phyloP scores from a whole-genome alignment of 2,329 filamentous ascomycete genomes.

The Penicillium sp. region DNA sequence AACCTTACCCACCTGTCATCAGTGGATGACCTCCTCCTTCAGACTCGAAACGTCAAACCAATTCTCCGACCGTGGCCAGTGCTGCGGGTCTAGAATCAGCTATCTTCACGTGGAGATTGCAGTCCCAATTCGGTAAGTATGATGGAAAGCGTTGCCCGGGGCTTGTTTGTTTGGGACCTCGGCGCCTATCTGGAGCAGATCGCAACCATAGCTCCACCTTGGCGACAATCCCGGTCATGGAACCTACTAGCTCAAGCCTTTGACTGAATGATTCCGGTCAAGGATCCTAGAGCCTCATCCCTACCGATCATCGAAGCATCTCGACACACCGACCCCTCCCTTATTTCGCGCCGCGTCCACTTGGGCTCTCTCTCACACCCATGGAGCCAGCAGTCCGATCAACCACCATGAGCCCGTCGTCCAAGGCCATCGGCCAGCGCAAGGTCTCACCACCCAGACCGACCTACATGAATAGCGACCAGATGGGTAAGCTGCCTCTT shows the following conservation, averaged over 20 bases:
- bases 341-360: neutral
- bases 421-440: slow-evolving; percentile 32
- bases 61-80: too few species aligned
- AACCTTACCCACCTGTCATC: too few species aligned
- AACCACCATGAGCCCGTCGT: slow-evolving; percentile 37
- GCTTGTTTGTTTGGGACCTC: slow-evolving; percentile 22
- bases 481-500: slow-evolving; percentile 37
- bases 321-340: neutral
- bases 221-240: neutral
- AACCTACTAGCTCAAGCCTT: too few species aligned
- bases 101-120: slow-evolving; percentile 9
- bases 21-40: too few species aligned
- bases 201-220: slow-evolving; percentile 3
- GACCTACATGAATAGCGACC: slow-evolving; percentile 42
- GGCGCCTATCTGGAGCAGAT: slow-evolving; percentile 9
- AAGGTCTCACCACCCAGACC: slow-evolving; percentile 44
- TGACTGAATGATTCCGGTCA: too few species aligned
- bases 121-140: slow-evolving; percentile 7
- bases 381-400: neutral
- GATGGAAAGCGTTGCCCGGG: slow-evolving; percentile 18
- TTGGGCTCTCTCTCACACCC: slow-evolving; percentile 12
- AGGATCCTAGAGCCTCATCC: slow-evolving; percentile 2
- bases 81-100: too few species aligned
- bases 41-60: too few species aligned
- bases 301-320: neutral